A percentile compares a stretch with the other conserved stretches of the same genome.
Conservation (phyloP, 176 grass and related monocot genomes). For the Alloteropsis semialata region DNA sequence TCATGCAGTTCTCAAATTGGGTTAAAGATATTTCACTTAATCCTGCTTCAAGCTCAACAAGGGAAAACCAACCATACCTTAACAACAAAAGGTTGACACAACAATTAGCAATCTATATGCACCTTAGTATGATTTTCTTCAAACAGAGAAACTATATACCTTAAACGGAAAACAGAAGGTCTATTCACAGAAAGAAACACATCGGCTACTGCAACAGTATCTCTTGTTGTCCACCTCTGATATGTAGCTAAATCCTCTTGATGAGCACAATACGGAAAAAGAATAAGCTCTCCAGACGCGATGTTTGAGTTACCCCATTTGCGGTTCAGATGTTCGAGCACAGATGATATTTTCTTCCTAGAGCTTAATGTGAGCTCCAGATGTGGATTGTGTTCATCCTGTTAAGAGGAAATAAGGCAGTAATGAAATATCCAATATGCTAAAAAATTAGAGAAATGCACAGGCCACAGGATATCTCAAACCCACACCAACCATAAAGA, state of each 20-base stretch:
- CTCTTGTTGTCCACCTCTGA: slow-evolving; percentile 79
- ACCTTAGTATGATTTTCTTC: background rate
- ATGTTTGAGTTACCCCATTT: slow-evolving; percentile 92
- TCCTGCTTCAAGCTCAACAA: slow-evolving; percentile 55
- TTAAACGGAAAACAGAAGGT: slow-evolving; percentile 88
- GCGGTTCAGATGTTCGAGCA: slow-evolving; percentile 89
- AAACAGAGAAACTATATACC: slow-evolving; percentile 45
- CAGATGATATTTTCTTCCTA: slow-evolving; percentile 93
- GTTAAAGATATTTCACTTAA: slow-evolving; percentile 44
- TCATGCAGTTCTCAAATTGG: slow-evolving; percentile 58
- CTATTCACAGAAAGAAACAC: slow-evolving; percentile 79
- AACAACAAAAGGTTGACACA: slow-evolving; percentile 11
- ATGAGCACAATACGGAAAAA: slow-evolving; percentile 81
- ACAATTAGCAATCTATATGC: slow-evolving; percentile 23
- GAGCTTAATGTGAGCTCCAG: slow-evolving; percentile 95
- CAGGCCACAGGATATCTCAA: slow-evolving; percentile 19
- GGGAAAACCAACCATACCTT: slow-evolving; percentile 97
- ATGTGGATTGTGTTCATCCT: slow-evolving; percentile 95
- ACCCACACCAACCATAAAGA: slow-evolving; percentile 5
- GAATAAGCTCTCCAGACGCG: slow-evolving; percentile 74
- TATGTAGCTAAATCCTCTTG: slow-evolving; percentile 72
- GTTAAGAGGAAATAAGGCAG: slow-evolving; percentile 33
- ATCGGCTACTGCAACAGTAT: slow-evolving; percentile 62
- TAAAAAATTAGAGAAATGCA: slow-evolving; percentile 33
- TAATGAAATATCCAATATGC: slow-evolving; percentile 16